phyloP scores from a whole-genome alignment of 352 stramenopile species.

The Phytopythium aichiense region DNA sequence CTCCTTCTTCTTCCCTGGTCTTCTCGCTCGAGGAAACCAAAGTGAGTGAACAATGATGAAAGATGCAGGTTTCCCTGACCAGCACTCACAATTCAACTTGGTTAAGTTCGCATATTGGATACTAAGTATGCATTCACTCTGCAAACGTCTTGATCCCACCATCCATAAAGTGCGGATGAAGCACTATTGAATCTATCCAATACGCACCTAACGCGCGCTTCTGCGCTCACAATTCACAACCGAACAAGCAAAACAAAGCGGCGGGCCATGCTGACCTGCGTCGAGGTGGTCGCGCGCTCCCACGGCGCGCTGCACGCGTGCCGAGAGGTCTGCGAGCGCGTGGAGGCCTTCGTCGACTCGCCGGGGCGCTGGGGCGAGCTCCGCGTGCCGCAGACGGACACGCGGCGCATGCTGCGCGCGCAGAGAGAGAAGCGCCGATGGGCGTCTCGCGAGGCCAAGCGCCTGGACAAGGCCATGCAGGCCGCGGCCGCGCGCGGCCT shows the following conservation, averaged over 20 bases:
- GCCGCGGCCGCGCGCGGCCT: slow-evolving; percentile 22
- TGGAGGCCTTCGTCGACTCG: slow-evolving; percentile 51
- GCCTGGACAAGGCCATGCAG: slow-evolving; percentile 12
- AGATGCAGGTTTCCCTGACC: slow-evolving; percentile 1
- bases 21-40: not conserved
- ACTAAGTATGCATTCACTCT: not conserved
- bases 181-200: not conserved
- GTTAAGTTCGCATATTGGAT: not conserved
- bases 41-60: not conserved
- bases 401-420: slow-evolving; percentile 5
- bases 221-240: not conserved
- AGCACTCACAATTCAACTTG: not conserved
- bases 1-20: not conserved
- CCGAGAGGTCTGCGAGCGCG: slow-evolving; percentile 27
- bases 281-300: slow-evolving; percentile 34
- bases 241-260: not conserved
- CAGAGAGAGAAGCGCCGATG: not conserved
- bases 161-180: not conserved
- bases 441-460: not conserved
- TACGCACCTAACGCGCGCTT: not conserved
- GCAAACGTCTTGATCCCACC: not conserved
- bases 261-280: slow-evolving; percentile 4
- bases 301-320: slow-evolving; percentile 20
- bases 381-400: slow-evolving; percentile 5
- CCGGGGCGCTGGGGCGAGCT: slow-evolving; percentile 41